Percentiles rank a stretch among this genome's conserved stretches.
These are phyloP conservation scores for Biscogniauxia mediterranea DNA, from an alignment of 2,329 filamentous ascomycete species.

Conservation along the genomic window DNA sequence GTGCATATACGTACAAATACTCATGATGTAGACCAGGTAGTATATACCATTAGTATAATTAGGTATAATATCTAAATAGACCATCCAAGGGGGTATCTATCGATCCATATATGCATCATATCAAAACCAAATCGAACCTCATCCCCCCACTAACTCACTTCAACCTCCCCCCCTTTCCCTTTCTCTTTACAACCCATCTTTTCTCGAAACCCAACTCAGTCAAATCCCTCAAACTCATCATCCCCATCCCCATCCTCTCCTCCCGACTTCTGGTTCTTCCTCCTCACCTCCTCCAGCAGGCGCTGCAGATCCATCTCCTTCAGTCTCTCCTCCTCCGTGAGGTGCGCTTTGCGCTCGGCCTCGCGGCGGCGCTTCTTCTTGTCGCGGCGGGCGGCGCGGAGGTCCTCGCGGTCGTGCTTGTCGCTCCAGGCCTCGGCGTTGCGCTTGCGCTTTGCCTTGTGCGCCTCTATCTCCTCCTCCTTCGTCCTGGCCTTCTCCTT, in stretches of 20 bases:
- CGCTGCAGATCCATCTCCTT: slow-evolving; percentile 62
- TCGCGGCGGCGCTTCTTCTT: slow-evolving; percentile 64
- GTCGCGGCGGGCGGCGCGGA: slow-evolving; percentile 60
- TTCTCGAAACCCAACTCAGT: slow-evolving; percentile 26
- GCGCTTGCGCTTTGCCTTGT: slow-evolving; percentile 53
- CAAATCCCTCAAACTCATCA: slow-evolving; percentile 61
- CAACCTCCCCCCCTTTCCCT: too few species aligned
- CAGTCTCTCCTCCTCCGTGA: slow-evolving; percentile 69
- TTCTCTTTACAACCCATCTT: too few species aligned
- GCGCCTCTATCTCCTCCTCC: slow-evolving; percentile 38
- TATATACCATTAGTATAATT: too few species aligned
- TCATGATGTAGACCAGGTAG: too few species aligned
- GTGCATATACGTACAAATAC: too few species aligned
- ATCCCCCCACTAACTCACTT: too few species aligned
- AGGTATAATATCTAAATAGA: background rate
- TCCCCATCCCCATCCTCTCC: slow-evolving; percentile 31
- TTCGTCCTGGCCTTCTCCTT: slow-evolving; percentile 37
- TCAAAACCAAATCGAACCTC: too few species aligned
- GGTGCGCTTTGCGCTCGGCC: slow-evolving; percentile 57
- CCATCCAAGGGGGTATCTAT: background rate
- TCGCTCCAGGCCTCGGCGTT: slow-evolving; percentile 71
- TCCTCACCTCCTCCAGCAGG: slow-evolving; percentile 63
- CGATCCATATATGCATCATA: too few species aligned
- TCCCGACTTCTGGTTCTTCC: slow-evolving; percentile 45
- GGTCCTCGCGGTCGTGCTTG: slow-evolving; percentile 64